Conservation (phyloP, 352 stramenopile genomes). For the Globisporangium recalcitrans region DNA sequence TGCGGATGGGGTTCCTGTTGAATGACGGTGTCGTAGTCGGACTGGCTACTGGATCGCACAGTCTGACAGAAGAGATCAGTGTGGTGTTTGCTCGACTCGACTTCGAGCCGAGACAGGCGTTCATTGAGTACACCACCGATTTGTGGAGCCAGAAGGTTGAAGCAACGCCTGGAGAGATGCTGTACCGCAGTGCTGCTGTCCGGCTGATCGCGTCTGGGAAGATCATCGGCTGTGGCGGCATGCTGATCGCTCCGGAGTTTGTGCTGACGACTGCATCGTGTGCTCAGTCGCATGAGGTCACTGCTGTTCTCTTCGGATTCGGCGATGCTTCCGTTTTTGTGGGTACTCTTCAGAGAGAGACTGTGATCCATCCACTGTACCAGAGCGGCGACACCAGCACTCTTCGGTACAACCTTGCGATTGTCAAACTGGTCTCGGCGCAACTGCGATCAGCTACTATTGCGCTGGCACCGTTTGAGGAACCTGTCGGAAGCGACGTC, state of each 20-base stretch:
- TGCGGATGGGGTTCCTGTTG: slow-evolving; percentile 6
- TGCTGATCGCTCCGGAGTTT: slow-evolving; percentile 6
- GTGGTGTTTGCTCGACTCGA: not conserved
- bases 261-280: slow-evolving; percentile 13
- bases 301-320: too few relatives aligned
- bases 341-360: not conserved
- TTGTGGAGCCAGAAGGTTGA: slow-evolving; percentile 9
- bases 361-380: slow-evolving; percentile 1
- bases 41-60: not conserved
- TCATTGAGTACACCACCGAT: slow-evolving; percentile 7
- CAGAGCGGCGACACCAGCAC: not conserved
- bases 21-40: not conserved
- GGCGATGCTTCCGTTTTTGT: not conserved
- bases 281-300: not conserved
- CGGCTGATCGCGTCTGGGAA: not conserved
- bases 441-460: not conserved
- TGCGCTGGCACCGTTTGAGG: not conserved
- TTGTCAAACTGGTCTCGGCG: not conserved
- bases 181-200: not conserved
- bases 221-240: slow-evolving; percentile 1
- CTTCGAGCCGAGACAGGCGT: not conserved
- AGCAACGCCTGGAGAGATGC: not conserved
- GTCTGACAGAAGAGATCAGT: not conserved
- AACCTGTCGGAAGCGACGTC: not conserved
- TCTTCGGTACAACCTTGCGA: slow-evolving; percentile 6